phyloP scores from a whole-genome alignment of 2,329 filamentous ascomycete species.

The Tolypocladium album region DNA sequence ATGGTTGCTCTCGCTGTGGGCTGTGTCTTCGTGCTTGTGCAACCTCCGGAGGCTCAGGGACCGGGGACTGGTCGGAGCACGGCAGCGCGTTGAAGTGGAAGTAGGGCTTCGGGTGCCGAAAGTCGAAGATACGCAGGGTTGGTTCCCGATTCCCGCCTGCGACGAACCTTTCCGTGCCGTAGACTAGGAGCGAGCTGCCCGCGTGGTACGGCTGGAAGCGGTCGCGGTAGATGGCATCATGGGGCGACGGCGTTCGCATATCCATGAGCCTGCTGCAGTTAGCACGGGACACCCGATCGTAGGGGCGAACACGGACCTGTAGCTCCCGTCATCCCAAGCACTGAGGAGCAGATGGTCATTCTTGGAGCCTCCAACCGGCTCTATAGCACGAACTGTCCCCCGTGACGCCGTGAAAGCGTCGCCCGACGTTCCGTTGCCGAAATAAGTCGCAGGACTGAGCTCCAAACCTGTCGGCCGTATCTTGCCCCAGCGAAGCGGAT shows the following conservation, averaged over 20 bases:
- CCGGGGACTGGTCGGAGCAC: slow-evolving; percentile 21
- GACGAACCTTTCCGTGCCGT: slow-evolving; percentile 39
- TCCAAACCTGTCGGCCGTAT: slow-evolving; percentile 34
- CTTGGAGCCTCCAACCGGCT: slow-evolving; percentile 27
- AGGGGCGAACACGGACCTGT: slow-evolving; percentile 16
- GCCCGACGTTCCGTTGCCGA: slow-evolving; percentile 3
- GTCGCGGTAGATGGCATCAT: slow-evolving; percentile 41
- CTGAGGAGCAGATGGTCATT: slow-evolving; percentile 33
- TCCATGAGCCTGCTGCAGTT: slow-evolving; percentile 28
- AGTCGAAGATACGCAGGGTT: slow-evolving; percentile 41
- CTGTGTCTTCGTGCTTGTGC: background rate
- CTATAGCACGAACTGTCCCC: slow-evolving; percentile 33
- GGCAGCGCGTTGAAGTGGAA: slow-evolving; percentile 36
- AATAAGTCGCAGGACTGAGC: slow-evolving; percentile 22
- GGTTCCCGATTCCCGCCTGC: slow-evolving; percentile 33
- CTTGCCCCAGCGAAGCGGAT: slow-evolving; percentile 34
- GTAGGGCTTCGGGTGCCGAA: slow-evolving; percentile 37
- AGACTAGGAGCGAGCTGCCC: slow-evolving; percentile 36
- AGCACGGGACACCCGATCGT: background rate
- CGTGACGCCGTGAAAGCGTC: slow-evolving; percentile 13
- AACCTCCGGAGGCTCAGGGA: background rate
- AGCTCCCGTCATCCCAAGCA: slow-evolving; percentile 42
- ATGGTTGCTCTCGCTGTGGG: background rate
- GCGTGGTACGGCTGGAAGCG: slow-evolving; percentile 36
- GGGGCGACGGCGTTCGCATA: slow-evolving; percentile 33